Evolutionary conservation across 495 filamentous ascomycete species (phyloP).

Genomic region (Cercophora scortea): DNA sequence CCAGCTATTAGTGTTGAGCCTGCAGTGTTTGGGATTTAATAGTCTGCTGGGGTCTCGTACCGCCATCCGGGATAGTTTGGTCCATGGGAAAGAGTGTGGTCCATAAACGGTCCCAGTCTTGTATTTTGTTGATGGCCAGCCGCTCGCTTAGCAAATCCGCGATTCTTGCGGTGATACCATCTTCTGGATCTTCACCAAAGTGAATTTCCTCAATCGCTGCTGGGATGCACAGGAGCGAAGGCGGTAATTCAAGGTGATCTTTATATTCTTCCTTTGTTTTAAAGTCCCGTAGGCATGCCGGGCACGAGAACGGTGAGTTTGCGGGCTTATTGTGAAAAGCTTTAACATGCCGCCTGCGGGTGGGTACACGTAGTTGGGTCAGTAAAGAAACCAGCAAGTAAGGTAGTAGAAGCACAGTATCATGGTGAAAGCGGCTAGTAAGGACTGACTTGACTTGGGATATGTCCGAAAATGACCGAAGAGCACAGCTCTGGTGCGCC

Average conservation of each 20-base stretch:
- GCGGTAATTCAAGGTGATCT: neutral
- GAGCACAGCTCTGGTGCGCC: constrained; percentile 1
- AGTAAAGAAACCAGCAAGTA: too few species aligned
- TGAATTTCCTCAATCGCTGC: too few species aligned
- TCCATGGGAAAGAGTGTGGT: neutral
- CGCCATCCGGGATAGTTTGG: neutral
- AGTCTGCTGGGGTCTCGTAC: neutral
- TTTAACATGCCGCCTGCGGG: neutral
- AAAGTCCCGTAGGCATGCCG: neutral
- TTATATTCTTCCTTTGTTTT: neutral
- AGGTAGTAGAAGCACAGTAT: neutral
- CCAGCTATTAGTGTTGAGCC: neutral
- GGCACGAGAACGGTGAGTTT: neutral
- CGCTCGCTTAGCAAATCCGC: neutral
- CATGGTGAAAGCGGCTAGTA: neutral
- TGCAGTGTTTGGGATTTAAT: too few species aligned
- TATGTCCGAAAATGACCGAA: neutral
- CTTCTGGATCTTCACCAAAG: neutral
- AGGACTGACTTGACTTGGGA: neutral
- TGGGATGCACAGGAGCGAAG: neutral
- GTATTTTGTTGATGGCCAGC: neutral
- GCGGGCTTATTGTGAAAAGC: neutral
- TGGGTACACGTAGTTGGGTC: too few species aligned
- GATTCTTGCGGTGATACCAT: neutral
- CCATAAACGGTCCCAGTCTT: neutral